Base-by-base conservation (phyloP, 169 alveolate genomes). In the Plasmodium billcollinsi region DNA sequence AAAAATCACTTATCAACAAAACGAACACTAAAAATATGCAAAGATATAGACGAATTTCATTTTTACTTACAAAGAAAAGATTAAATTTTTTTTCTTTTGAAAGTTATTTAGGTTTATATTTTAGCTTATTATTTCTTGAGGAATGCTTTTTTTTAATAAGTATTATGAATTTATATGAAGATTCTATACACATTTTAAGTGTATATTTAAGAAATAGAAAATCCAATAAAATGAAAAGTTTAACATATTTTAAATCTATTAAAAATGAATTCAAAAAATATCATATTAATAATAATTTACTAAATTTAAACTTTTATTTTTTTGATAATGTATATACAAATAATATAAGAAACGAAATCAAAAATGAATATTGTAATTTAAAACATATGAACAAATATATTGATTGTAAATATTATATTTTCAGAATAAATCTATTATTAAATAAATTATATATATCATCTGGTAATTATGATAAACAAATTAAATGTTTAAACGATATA, bases 101-200 rank as follows among this genome's bases (percentile, higher is more conserved):
- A 86, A 86, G 85, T 24, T 86, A 72, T 20, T 54, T 86, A 67
- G 92, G 92, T 3, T 49, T 86, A 24, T 86, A 86, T 72, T 86
- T 59, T 56, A 86, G 88, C 52, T 14, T 72, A 4, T 66, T 86
- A 8, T 86, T 86, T 39, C n/a, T 86, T 9, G 92, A 86, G 24
- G 92, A 86, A 58, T 86, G 78, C 47, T 71, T 70, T 54, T 72
- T 86, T 74, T 49, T 86, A 72, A 67, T 86, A 18, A 86, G 88
- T 20, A 73, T 73, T 21, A 86, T 86, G 88, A 86, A 86, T 33
- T 39, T 86, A 54, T 86, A 71, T 58, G 92, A 86, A 39, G 92
- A 86, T 21, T 29, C 88, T 12, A 86, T 72, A 24, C 86, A 73
- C 18, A 61, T 86, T 14, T 65, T 86, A 66, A 86, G 49, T 52